Conservation (phyloP, 306 rosid species). For the Phaseolus lunatus region DNA sequence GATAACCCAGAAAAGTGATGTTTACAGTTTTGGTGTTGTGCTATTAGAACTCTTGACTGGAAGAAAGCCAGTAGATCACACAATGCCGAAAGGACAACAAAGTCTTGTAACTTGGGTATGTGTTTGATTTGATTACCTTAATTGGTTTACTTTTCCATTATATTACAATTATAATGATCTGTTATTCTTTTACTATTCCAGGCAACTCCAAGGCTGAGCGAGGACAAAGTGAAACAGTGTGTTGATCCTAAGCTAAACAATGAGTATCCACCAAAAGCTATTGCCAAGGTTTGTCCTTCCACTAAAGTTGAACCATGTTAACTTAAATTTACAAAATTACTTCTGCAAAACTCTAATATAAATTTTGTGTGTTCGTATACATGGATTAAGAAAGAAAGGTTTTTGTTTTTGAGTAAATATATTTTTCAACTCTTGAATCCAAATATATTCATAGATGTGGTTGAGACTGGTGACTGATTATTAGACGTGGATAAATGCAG, state of each 20-base stretch:
- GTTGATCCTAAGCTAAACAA: slow-evolving; percentile 96
- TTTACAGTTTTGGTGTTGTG: slow-evolving; percentile 98
- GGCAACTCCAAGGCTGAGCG: slow-evolving; percentile 99
- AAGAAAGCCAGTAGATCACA: slow-evolving; percentile 97
- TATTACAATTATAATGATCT: not conserved
- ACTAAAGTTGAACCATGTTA: not conserved
- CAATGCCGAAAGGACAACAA: slow-evolving; percentile 99
- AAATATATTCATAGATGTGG: too few species aligned
- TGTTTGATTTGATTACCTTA: slow-evolving; percentile 1
- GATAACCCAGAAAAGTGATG: slow-evolving; percentile 96
- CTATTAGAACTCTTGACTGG: slow-evolving; percentile 94
- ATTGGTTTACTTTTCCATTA: slow-evolving; percentile 18
- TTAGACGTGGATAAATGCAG: slow-evolving; percentile 56
- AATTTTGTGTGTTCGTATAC: too few species aligned
- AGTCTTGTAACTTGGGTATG: slow-evolving; percentile 99
- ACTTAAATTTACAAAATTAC: too few species aligned
- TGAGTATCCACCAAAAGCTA: slow-evolving; percentile 92
- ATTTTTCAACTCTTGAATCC: too few species aligned
- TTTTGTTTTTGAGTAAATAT: too few species aligned
- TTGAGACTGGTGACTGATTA: slow-evolving; percentile 11
- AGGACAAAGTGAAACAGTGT: slow-evolving; percentile 98
- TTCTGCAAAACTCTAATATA: too few species aligned
- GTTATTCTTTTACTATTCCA: slow-evolving; percentile 43
- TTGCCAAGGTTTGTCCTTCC: slow-evolving; percentile 77
- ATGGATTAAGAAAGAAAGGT: too few species aligned